phyloP scores from a whole-genome alignment of 345 rosid species.

The Salix exigua region DNA sequence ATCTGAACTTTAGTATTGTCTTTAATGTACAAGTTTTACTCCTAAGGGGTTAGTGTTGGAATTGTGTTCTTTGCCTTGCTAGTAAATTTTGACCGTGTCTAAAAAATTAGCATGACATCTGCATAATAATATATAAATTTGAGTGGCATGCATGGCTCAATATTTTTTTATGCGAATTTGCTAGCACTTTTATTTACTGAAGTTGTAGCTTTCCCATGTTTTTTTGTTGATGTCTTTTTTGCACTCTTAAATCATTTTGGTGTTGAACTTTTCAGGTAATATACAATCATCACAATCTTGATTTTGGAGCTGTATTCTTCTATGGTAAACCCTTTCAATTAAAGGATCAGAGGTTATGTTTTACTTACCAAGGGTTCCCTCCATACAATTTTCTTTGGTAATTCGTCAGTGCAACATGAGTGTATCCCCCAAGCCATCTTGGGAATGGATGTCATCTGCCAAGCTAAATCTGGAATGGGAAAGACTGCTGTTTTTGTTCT shows the following conservation, averaged over 20 bases:
- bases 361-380: constrained; percentile 78
- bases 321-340: constrained; percentile 59
- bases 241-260: background rate
- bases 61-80: background rate
- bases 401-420: constrained; percentile 96
- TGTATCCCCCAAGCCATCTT: constrained; percentile 98
- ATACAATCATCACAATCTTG: constrained; percentile 40
- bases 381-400: constrained; percentile 73
- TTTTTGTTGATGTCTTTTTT: background rate
- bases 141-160: background rate
- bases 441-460: constrained; percentile 98
- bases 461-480: constrained; percentile 99
- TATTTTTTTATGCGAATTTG: background rate
- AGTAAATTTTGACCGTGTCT: no score
- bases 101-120: no score
- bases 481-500: constrained; percentile 96
- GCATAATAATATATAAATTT: background rate
- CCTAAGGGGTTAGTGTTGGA: background rate
- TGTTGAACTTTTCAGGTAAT: constrained; percentile 48
- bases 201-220: background rate
- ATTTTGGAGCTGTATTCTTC: constrained; percentile 59
- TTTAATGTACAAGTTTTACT: background rate
- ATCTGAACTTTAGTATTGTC: background rate
- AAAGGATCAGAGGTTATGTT: constrained; percentile 56
- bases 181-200: background rate